A percentile compares a stretch with the other conserved stretches of the same genome.
Conservation (phyloP, 257 asterid species). For the Salvia rosmarinus region DNA sequence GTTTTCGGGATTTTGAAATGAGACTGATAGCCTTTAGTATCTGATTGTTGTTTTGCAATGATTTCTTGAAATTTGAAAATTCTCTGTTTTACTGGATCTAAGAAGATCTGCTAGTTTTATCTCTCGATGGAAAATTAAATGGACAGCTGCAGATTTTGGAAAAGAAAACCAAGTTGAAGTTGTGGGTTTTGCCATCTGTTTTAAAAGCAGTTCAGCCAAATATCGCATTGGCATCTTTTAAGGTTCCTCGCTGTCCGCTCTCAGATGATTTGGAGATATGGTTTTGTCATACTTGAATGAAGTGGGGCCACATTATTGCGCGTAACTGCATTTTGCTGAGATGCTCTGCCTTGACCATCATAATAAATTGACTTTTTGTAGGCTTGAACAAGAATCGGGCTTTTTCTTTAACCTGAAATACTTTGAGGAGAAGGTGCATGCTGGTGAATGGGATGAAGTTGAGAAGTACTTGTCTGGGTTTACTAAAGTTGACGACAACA, state of each 20-base stretch:
- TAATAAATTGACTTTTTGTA: constrained; percentile 35
- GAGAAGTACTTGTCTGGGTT: constrained; percentile 96
- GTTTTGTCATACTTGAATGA: constrained; percentile 1
- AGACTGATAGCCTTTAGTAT: not conserved
- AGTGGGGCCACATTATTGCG: constrained; percentile 9
- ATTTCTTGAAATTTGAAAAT: not conserved
- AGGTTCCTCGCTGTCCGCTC: not conserved
- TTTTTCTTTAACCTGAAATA: constrained; percentile 95
- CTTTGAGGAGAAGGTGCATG: constrained; percentile 95
- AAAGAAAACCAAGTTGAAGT: constrained; percentile 20
- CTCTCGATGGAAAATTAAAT: not conserved
- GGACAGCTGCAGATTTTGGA: constrained; percentile 23
- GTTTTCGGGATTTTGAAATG: not conserved
- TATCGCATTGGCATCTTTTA: not conserved
- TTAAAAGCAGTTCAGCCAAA: not conserved
- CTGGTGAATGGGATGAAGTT: constrained; percentile 98
- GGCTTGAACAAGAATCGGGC: constrained; percentile 98
- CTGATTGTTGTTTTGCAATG: constrained; percentile 3
- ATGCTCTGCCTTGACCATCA: constrained; percentile 12
- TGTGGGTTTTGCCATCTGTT: constrained; percentile 19
- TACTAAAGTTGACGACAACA: constrained; percentile 92
- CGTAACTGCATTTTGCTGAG: not conserved
- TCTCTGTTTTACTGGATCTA: constrained; percentile 21
- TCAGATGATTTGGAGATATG: not conserved
- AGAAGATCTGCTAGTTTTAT: constrained; percentile 13